Base-by-base conservation (phyloP, 768 basidiomycete genomes). In the Naganishia kalamii region DNA sequence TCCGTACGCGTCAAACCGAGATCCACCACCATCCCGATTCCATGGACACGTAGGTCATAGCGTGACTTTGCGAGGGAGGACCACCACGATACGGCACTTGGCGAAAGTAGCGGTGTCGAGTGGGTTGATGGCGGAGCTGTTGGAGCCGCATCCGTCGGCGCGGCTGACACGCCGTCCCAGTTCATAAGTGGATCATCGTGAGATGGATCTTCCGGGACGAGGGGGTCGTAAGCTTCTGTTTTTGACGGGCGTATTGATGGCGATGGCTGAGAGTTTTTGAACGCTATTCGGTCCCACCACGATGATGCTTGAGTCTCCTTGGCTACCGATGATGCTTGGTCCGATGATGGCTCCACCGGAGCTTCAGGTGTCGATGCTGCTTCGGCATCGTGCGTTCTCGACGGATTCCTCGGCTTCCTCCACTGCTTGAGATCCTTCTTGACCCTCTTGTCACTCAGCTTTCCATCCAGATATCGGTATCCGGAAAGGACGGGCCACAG, bases 21-120 rank as follows among this genome's bases (percentile, higher is more conserved):
- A 60, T 69, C 68, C 0, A 65, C 41, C 3, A 69, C 68, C 25
- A 69, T 21, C 12, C 68, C 68, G 41, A 69, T 35, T 10, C 68
- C 68, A n/a, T 62, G 35, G 17, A 54, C 5, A 3, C 68, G 52
- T n/a, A 65, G 41, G 27, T 69, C 68, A 21, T 62, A 57, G 1
- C 68, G 63, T 25, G 60, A 23, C 4, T 11, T 35, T 23, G 50
- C 21, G 29, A 32, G 30, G 60, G 40, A 47, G 51, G 49, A 43
- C 64, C 29, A 59, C 32, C 37, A 46, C 35, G 63, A 19, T 21
- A 54, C 23, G 2, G 23, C 54, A 17, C 43, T 25, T n/a, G 15
- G 59, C 35, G 44, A 23, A 12, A 30, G 57, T n/a, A 41, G 30
- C 12, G 47, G 30, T 27, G 23, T 10, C 43, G 11, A 23, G 32